These are phyloP conservation scores for Ceratobasidium sp. DNA, from an alignment of 1,284 basidiomycete species.

Conservation along the genomic window DNA sequence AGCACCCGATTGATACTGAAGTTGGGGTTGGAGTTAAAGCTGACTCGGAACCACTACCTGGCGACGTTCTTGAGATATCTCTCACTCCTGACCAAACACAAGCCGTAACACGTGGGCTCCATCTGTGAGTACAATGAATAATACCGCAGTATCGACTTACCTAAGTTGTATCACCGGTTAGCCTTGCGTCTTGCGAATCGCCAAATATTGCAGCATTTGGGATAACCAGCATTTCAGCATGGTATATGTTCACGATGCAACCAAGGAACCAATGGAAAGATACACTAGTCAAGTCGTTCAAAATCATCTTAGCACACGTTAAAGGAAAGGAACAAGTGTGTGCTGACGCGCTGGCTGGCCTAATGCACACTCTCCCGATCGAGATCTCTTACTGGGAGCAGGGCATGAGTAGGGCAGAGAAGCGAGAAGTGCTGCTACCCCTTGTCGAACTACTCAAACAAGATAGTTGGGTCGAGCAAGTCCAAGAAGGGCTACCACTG, in stretches of 20 bases:
- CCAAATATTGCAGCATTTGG: background rate
- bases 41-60: no score
- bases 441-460: background rate
- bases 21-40: background rate
- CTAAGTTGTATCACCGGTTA: background rate
- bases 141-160: no score
- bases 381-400: conserved; percentile 7
- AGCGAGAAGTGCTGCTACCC: background rate
- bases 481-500: background rate
- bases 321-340: background rate
- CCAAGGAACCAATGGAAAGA: background rate
- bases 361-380: background rate
- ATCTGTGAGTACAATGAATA: background rate
- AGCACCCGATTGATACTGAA: background rate
- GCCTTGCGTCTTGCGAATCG: background rate
- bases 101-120: background rate
- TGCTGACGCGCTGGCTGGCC: background rate
- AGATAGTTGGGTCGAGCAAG: background rate
- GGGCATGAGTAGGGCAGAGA: conserved; percentile 1
- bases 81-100: background rate
- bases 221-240: conserved; percentile 11
- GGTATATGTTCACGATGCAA: conserved; percentile 5
- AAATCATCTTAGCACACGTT: background rate
- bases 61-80: no score
- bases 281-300: background rate